Base-by-base conservation (phyloP, 768 basidiomycete genomes). In the Gymnopilus junonius region DNA sequence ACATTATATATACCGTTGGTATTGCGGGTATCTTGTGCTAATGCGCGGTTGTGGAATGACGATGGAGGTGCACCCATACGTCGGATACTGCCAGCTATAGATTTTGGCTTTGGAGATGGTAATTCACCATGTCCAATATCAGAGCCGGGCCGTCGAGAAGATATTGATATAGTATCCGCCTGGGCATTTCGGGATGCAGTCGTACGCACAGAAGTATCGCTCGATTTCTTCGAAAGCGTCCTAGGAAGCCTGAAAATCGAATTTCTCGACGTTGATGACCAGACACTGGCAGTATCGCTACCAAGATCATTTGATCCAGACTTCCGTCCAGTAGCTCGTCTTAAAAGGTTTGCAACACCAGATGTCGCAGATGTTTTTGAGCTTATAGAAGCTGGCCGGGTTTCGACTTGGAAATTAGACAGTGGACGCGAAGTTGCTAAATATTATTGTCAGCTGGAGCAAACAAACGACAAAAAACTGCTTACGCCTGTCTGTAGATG, bases 11-110 rank as follows among this genome's bases (percentile, higher is more conserved):
- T 72, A 55, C 71, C 72, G 34, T 72, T 72, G 14, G 79, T 77
- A 62, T 74, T 78, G 65, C 75, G 79, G 34, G 71, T 70, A 29
- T 83, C 82, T 35, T 71, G 76, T n/a, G 73, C 76, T 42, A 77
- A 69, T 56, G 67, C 64, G 14, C 76, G 78, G 25, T 73, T 69
- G 62, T 78, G 80, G 62, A 87, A 89, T 5, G 87, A 86, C 0
- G 87, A 88, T 10, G 87, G 87, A n/a, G 87, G 86, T 6, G 80
- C 80, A 29, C 80, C 81, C 34, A 83, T 71, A 35, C 80, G 79
- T 54, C 84, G 79, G 50, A 81, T 72, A 57, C 81, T 83, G 40
- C 77, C 78, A n/a, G 82, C 66, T 25, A 77, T 71, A 8, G 84
- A 83, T 59, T 81, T 81, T 31, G 77, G 74, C 34, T 73, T 74